Evolutionary conservation across 495 filamentous ascomycete genomes (phyloP).

Genomic region (Cudoniella acicularis): DNA sequence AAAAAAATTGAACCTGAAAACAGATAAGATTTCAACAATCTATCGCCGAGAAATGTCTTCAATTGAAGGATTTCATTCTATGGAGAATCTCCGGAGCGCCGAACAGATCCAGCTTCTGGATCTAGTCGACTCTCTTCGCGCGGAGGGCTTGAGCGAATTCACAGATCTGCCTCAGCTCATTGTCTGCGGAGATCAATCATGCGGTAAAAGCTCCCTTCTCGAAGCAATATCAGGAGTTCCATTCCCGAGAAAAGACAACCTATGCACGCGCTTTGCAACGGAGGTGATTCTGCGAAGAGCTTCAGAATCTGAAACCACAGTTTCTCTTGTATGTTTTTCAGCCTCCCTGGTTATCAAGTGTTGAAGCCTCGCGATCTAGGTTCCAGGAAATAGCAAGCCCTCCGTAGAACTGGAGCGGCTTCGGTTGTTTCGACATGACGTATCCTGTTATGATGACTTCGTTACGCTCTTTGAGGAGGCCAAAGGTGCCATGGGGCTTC

Average conservation of each 20-base stretch:
- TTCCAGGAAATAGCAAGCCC: slow-evolving; percentile 8
- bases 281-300: slow-evolving; percentile 49
- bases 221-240: slow-evolving; percentile 62
- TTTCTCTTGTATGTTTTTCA: slow-evolving; percentile 9
- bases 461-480: slow-evolving; percentile 35
- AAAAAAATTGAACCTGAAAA: too few relatives aligned
- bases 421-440: slow-evolving; percentile 10
- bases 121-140: slow-evolving; percentile 53
- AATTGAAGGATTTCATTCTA: neutral
- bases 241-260: slow-evolving; percentile 49
- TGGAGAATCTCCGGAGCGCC: slow-evolving; percentile 7
- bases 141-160: slow-evolving; percentile 53
- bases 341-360: slow-evolving; percentile 30
- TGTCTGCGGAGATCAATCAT: slow-evolving; percentile 60
- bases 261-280: slow-evolving; percentile 57
- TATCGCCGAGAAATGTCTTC: too few relatives aligned
- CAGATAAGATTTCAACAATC: too few relatives aligned
- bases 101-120: slow-evolving; percentile 40
- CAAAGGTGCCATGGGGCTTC: slow-evolving; percentile 46
- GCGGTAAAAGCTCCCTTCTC: slow-evolving; percentile 62
- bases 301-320: slow-evolving; percentile 7
- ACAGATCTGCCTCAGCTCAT: slow-evolving; percentile 60
- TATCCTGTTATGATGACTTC: slow-evolving; percentile 8
- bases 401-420: slow-evolving; percentile 3
- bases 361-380: neutral